phyloP scores from a whole-genome alignment of 2,329 filamentous ascomycete genomes.

The Mycosphaerella sp. region DNA sequence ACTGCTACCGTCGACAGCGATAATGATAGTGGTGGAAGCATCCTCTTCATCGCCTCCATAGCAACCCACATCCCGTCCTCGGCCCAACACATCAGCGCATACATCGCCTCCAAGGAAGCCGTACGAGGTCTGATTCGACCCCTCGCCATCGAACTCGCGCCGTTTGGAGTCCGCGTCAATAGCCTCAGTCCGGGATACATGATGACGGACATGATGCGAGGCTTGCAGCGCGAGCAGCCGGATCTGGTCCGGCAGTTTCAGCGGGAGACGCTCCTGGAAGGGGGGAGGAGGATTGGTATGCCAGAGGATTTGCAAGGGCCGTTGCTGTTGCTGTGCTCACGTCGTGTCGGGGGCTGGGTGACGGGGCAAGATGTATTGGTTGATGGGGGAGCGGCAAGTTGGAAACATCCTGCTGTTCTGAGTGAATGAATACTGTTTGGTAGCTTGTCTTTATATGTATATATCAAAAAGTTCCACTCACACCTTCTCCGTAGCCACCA shows the following conservation, averaged over 20 bases:
- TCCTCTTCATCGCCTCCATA: conserved; percentile 29
- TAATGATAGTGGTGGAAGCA: conserved; percentile 16
- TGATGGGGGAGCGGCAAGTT: conserved; percentile 38
- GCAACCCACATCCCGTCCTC: conserved; percentile 25
- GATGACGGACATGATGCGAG: conserved; percentile 25
- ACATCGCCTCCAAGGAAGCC: conserved; percentile 25
- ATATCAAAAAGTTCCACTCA: not conserved
- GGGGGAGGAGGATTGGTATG: conserved; percentile 21
- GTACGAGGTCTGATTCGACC: conserved; percentile 24
- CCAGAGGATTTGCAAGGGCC: conserved; percentile 48
- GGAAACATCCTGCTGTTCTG: conserved; percentile 11
- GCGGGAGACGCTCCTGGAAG: conserved; percentile 11
- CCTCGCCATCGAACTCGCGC: conserved; percentile 16
- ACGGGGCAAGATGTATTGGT: conserved; percentile 44
- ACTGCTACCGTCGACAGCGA: not conserved
- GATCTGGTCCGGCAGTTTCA: conserved; percentile 12
- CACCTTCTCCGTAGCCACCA: conserved; percentile 5
- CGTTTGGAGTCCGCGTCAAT: conserved; percentile 32
- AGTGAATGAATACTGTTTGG: not conserved
- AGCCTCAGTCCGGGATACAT: conserved; percentile 28
- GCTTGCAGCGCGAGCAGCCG: conserved; percentile 19
- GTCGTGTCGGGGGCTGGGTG: conserved; percentile 41
- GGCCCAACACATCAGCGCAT: conserved; percentile 26
- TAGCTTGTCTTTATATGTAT: no score
- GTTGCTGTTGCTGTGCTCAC: conserved; percentile 45